Evolutionary conservation across 345 rosid genomes (phyloP).

Genomic region (Ricinus communis): DNA sequence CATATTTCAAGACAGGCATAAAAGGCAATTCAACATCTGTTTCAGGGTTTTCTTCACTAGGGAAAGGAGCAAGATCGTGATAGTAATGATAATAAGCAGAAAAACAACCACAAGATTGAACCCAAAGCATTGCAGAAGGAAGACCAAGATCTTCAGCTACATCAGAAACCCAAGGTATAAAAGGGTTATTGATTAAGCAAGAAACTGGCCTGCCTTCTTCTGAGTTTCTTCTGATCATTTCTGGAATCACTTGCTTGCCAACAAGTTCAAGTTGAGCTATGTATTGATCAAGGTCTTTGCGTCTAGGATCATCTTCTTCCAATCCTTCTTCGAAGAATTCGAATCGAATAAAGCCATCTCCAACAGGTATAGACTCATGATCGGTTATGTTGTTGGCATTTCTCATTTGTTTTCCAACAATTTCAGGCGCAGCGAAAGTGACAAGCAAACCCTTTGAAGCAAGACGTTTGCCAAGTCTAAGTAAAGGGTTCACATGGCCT

Average conservation of each 20-base stretch:
- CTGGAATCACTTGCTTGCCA: slow-evolving; percentile 46
- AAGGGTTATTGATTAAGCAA: slow-evolving; percentile 80
- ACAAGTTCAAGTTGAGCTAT: slow-evolving; percentile 49
- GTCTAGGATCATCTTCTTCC: slow-evolving; percentile 49
- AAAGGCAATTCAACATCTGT: slow-evolving; percentile 64
- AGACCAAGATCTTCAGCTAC: slow-evolving; percentile 64
- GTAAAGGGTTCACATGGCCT: slow-evolving; percentile 82
- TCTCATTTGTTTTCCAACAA: slow-evolving; percentile 54
- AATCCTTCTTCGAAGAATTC: slow-evolving; percentile 73
- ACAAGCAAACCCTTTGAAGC: slow-evolving; percentile 81
- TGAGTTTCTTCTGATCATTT: slow-evolving; percentile 43
- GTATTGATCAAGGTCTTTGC: slow-evolving; percentile 38
- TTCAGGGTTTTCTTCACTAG: slow-evolving; percentile 48
- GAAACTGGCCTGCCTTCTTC: slow-evolving; percentile 66
- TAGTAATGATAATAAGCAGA: slow-evolving; percentile 62
- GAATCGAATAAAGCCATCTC: slow-evolving; percentile 62
- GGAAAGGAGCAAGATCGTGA: slow-evolving; percentile 54
- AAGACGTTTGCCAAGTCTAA: slow-evolving; percentile 69
- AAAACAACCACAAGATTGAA: slow-evolving; percentile 82
- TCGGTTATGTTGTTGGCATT: slow-evolving; percentile 45
- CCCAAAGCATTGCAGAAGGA: slow-evolving; percentile 91
- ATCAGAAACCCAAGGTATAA: slow-evolving; percentile 83
- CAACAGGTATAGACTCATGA: slow-evolving; percentile 46
- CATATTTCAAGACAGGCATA: slow-evolving; percentile 66
- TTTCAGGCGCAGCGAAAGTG: slow-evolving; percentile 54